Conservation (phyloP, 2,329 filamentous ascomycete genomes). For the Cylindrodendrum hubeiense region DNA sequence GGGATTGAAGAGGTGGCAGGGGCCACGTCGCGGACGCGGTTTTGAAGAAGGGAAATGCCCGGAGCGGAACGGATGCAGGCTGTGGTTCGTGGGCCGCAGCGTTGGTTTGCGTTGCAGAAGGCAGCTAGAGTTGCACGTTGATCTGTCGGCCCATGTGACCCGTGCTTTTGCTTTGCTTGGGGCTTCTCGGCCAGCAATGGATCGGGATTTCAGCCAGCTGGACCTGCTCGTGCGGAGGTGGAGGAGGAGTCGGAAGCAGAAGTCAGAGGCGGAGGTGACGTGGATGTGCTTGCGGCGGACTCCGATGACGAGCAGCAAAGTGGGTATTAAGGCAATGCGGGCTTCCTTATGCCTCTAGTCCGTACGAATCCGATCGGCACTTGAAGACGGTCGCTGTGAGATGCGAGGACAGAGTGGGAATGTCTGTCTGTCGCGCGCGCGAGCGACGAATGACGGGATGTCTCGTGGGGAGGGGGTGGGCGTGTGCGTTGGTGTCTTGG, state of each 20-base stretch:
- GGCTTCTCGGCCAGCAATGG: background rate
- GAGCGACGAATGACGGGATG: background rate
- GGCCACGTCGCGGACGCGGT: constrained; percentile 43
- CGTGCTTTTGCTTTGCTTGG: background rate
- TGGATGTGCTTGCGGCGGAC: constrained; percentile 15
- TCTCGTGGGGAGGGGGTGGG: background rate
- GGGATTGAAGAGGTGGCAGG: constrained; percentile 21
- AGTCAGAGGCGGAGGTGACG: constrained; percentile 21
- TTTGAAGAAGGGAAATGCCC: constrained; percentile 8
- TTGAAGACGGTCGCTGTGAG: background rate
- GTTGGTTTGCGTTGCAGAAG: background rate
- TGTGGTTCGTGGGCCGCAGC: constrained; percentile 19
- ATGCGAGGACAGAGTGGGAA: background rate
- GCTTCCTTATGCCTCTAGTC: background rate
- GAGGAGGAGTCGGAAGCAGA: background rate
- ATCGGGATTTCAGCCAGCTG: background rate
- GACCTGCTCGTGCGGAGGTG: background rate
- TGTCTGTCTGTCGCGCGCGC: background rate
- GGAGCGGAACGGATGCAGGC: constrained; percentile 9
- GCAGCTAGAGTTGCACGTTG: constrained; percentile 22
- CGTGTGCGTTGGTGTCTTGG: constrained; percentile 2
- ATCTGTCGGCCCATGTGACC: background rate
- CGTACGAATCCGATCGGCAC: background rate
- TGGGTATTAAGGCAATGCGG: constrained; percentile 5
- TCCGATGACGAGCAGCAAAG: constrained; percentile 15